Evolutionary conservation across 805 yeast genomes (phyloP), one percentile per base, ranked within the genome.

Genomic region (Candida dendrica): DNA sequence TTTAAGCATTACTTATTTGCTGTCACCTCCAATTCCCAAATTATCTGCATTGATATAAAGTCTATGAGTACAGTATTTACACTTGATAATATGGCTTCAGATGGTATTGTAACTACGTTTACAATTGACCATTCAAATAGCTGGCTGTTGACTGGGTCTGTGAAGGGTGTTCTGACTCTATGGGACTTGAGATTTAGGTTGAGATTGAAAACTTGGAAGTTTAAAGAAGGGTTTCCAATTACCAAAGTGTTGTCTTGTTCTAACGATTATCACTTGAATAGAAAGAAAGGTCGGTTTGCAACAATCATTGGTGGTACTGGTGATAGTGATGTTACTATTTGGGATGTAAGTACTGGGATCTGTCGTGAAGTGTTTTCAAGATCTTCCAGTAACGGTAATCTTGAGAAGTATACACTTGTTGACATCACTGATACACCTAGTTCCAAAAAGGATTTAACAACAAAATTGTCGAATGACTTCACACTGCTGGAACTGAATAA

Each of bases 111-210:
- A 0, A 72, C 79, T 0, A 63, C 81, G 15, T 75, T 88, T 52
- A 69, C 76, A 1, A 60, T 84, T 18, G 84, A 81, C 41, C 59
- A 63, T 0, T 63, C 68, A 14, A 61, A 66, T 20, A 64, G 73
- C 5, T 87, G 96, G 87, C 56, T 86, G 1, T 58, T 86, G 8
- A 56, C 83, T 2, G 97, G 96, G 0, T 86, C 96, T 0, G 64
- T 75, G 0, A 74, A 72, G 33, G 97, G 97, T 1, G 64, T 81
- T 1, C 56, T 93, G 26, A 80, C 79, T 47, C 61, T 91, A 14
- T 89, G 96, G 95, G 96, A 89, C 58, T 49, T 85, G 30, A 66
- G 95, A 41, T 86, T 88, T 57, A 69, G 69, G 30, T 44, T 83
- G 0, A 64, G 74, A 34, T 64, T 87, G 30, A 79, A 74, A 46